These are phyloP conservation scores for Mycena olivaceomarginata DNA, from an alignment of 768 basidiomycete genomes.

Conservation along the genomic window DNA sequence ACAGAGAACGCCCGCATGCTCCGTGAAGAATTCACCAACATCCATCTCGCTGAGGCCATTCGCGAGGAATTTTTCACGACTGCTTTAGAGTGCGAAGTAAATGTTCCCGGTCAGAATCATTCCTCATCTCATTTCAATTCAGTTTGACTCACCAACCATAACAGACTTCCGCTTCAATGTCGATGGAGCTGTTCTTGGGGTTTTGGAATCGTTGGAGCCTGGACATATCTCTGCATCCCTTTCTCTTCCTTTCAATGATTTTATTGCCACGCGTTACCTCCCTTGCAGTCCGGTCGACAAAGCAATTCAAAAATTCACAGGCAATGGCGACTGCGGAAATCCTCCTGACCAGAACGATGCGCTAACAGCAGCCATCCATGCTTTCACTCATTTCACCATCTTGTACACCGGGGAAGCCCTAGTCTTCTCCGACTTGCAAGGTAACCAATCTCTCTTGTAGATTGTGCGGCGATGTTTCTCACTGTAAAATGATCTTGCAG, in stretches of 20 bases:
- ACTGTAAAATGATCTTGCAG: not conserved
- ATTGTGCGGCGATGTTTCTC: not conserved
- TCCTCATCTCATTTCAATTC: too few relatives aligned
- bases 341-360: conserved; percentile 16
- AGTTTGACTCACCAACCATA: not conserved
- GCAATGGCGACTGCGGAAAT: conserved; percentile 43
- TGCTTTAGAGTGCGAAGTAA: not conserved
- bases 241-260: conserved; percentile 35
- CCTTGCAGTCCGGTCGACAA: conserved; percentile 41
- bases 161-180: conserved; percentile 41
- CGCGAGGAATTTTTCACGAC: conserved; percentile 28
- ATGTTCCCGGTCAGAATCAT: not conserved
- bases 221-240: conserved; percentile 9
- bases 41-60: conserved; percentile 39
- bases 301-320: conserved; percentile 46
- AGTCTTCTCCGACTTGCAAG: conserved; percentile 36
- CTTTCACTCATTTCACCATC: conserved; percentile 43
- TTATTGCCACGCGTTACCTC: conserved; percentile 45
- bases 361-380: conserved; percentile 45
- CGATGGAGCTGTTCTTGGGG: conserved; percentile 39
- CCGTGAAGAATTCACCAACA: conserved; percentile 38
- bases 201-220: conserved; percentile 27
- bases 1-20: conserved; percentile 14
- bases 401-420: not conserved
- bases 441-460: not conserved